A percentile compares a stretch with the other conserved stretches of the same genome.
phyloP scores from a whole-genome alignment of 257 asterid genomes.

The Petrea volubilis region DNA sequence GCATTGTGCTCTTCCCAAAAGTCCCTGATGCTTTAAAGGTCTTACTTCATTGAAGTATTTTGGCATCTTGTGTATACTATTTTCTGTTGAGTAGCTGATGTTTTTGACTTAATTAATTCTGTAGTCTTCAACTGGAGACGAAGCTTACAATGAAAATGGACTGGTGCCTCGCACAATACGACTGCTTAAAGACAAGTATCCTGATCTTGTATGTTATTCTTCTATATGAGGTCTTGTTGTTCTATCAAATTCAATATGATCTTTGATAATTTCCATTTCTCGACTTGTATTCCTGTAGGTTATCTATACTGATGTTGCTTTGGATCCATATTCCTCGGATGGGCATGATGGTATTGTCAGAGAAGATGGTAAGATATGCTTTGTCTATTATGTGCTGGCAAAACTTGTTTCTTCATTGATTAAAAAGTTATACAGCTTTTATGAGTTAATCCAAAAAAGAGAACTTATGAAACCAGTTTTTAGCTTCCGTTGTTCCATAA shows the following conservation, averaged over 20 bases:
- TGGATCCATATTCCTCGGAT: slow-evolving; percentile 97
- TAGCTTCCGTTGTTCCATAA: too few relatives aligned
- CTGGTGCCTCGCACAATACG: slow-evolving; percentile 89
- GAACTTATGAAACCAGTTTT: too few relatives aligned
- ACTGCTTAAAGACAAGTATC: slow-evolving; percentile 86
- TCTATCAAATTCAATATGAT: neutral
- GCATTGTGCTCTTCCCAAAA: slow-evolving; percentile 96
- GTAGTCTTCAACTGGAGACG: slow-evolving; percentile 85
- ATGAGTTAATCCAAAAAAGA: neutral
- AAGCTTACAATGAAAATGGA: slow-evolving; percentile 92
- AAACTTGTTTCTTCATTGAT: neutral
- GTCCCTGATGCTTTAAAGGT: slow-evolving; percentile 97
- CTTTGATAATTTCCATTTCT: slow-evolving; percentile 15
- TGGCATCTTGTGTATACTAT: slow-evolving; percentile 4
- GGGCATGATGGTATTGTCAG: slow-evolving; percentile 99
- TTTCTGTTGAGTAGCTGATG: neutral
- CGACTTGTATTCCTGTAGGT: slow-evolving; percentile 40
- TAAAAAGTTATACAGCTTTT: neutral
- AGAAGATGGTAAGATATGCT: slow-evolving; percentile 76
- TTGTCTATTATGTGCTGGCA: neutral
- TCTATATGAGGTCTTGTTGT: neutral
- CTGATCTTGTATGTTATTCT: slow-evolving; percentile 78
- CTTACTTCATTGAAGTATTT: slow-evolving; percentile 14
- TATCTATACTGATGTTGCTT: slow-evolving; percentile 92
- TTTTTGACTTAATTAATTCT: slow-evolving; percentile 14